Conservation (phyloP, 306 rosid genomes). For the Castanea mollissima region DNA sequence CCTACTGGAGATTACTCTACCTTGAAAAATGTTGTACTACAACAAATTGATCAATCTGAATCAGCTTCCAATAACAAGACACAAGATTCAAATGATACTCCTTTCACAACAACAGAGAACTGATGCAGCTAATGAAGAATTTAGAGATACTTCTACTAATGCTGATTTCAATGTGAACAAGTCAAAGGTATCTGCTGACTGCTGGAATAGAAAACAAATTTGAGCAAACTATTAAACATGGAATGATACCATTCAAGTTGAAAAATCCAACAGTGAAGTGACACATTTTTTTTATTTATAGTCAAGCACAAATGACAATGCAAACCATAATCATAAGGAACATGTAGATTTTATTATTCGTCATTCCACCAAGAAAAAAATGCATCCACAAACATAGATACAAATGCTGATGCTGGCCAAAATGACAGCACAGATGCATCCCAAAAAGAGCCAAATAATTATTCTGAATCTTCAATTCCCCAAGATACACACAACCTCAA, state of each 20-base stretch:
- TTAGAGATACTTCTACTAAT: conserved; percentile 31
- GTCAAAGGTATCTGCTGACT: background rate
- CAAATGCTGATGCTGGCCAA: too few species aligned
- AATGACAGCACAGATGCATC: too few species aligned
- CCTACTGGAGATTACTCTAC: conserved; percentile 39
- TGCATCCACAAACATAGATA: too few species aligned
- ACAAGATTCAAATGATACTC: conserved; percentile 30
- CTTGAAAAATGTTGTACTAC: conserved; percentile 22
- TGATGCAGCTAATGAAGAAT: conserved; percentile 32
- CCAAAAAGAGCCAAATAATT: background rate
- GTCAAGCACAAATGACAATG: too few species aligned
- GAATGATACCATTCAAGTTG: background rate
- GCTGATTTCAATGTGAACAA: conserved; percentile 9
- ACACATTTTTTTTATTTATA: too few species aligned
- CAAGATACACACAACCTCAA: conserved; percentile 15
- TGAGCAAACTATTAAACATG: background rate
- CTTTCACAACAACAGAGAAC: conserved; percentile 28
- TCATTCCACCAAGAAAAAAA: too few species aligned
- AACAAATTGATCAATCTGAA: conserved; percentile 30
- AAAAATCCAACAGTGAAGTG: too few species aligned
- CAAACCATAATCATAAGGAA: too few species aligned
- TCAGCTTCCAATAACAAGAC: conserved; percentile 27
- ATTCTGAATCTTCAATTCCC: background rate
- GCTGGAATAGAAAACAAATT: background rate
- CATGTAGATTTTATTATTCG: too few species aligned